phyloP scores from a whole-genome alignment of 352 stramenopile species.

The Globisporangium polare region DNA sequence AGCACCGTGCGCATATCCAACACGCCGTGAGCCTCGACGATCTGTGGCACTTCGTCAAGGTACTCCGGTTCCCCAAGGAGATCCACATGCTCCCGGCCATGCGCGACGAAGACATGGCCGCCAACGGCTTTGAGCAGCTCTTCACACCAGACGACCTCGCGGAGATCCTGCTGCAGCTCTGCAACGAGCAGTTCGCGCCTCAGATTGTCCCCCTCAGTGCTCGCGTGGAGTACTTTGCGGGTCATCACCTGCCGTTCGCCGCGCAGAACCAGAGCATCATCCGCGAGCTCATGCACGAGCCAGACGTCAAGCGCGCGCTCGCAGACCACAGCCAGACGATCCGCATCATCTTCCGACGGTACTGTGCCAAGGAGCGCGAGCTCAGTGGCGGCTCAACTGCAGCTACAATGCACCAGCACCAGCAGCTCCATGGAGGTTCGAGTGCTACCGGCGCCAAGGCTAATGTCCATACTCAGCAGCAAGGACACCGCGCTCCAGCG shows the following conservation, averaged over 20 bases:
- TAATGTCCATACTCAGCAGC: background rate
- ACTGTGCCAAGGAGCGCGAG: slow-evolving; percentile 64
- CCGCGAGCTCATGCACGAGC: slow-evolving; percentile 46
- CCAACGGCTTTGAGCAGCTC: slow-evolving; percentile 43
- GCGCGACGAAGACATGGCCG: slow-evolving; percentile 45
- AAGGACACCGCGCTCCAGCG: background rate
- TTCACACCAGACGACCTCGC: slow-evolving; percentile 61
- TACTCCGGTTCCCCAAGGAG: slow-evolving; percentile 47
- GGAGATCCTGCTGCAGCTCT: slow-evolving; percentile 63
- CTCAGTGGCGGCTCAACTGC: background rate
- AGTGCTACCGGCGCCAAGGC: background rate
- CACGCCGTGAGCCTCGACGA: slow-evolving; percentile 61
- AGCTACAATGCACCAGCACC: background rate
- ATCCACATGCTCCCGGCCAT: slow-evolving; percentile 54
- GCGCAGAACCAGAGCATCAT: slow-evolving; percentile 53
- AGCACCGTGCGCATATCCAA: slow-evolving; percentile 28
- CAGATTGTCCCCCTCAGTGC: slow-evolving; percentile 46
- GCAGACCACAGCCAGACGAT: slow-evolving; percentile 50
- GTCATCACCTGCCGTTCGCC: slow-evolving; percentile 44
- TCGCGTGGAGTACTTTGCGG: slow-evolving; percentile 57
- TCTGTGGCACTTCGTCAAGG: slow-evolving; percentile 67
- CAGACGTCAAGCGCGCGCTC: slow-evolving; percentile 54
- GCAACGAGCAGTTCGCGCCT: slow-evolving; percentile 74
- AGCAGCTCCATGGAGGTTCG: slow-evolving; percentile 3
- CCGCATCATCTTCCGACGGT: slow-evolving; percentile 67